Base-by-base conservation (phyloP, 1,139 yeast species). In the Scheffersomyces lignicola region DNA sequence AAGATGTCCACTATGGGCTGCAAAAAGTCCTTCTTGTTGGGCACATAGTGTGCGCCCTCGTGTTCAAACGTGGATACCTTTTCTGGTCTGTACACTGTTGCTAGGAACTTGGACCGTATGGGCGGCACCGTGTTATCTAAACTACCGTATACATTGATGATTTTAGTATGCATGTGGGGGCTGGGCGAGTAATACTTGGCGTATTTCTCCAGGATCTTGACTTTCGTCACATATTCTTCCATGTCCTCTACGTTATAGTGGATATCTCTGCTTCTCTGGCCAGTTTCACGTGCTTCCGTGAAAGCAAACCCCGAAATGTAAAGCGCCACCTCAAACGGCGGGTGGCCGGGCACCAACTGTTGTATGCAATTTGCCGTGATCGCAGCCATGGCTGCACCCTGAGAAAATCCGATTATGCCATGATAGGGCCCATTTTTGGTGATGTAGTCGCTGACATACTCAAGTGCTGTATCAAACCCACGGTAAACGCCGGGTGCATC, bases 351-450 rank as follows among this genome's bases (percentile, higher is more conserved):
- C 2, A 73, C 51, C 25, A 65, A 45, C 36, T 60, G 56, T 9
- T 45, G 44, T 37, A 78, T 62, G 16, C 60, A 58, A 44, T 75
- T 76, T 25, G 80, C 60, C 7, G 79, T 49, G 17, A 78, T 65
- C 3, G 80, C 78, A 1, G 94, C 78, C 54, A 92, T 64, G 3
- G 95, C 95, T 1, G 96, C 94, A 43, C 98, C 98, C 58, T 92
- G 97, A 13, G 94, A 83, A 55, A 90, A 92, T 3, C 97, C 97
- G 37, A 92, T 63, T 18, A 90, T 69, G 3, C 97, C 97, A 37
- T 80, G 83, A 52, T 83, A 89, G 0, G 97, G 97, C 0, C 97
- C 97, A 43, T 88, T 70, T 41, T 69, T 62, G 31, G 69, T 65
- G 44, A 87, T 79, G 38, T 81, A 70, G 1, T 67, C 58, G 18